Percentiles rank a stretch among this genome's conserved stretches.
Conservation (phyloP, 2,329 filamentous ascomycete species). For the Penicillium sp. region DNA sequence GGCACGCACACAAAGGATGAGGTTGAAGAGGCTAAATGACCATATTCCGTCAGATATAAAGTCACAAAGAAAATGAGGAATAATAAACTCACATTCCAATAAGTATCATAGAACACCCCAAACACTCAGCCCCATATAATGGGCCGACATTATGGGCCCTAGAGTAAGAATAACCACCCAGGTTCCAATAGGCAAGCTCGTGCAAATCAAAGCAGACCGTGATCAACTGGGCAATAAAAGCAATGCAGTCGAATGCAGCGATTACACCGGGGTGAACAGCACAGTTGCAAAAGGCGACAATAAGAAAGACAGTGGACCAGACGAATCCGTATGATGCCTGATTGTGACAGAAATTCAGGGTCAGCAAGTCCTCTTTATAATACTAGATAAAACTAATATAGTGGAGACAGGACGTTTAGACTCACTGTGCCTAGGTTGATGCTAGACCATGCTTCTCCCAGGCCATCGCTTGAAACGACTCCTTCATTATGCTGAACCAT, state of each 20-base stretch:
- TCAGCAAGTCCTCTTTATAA: not conserved
- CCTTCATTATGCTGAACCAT: slow-evolving; percentile 11
- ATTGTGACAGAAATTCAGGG: not conserved
- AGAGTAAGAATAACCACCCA: slow-evolving; percentile 11
- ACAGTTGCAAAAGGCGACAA: slow-evolving; percentile 20
- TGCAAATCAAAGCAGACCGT: slow-evolving; percentile 12
- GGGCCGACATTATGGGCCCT: not conserved
- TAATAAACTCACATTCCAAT: slow-evolving; percentile 12
- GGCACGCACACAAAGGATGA: slow-evolving; percentile 13
- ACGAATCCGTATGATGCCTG: slow-evolving; percentile 15
- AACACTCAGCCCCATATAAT: slow-evolving; percentile 15
- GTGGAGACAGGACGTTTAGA: not conserved
- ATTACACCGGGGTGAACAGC: slow-evolving; percentile 14
- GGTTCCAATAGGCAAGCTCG: slow-evolving; percentile 11
- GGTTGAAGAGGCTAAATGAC: slow-evolving; percentile 9
- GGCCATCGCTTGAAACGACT: slow-evolving; percentile 14
- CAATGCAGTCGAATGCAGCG: slow-evolving; percentile 16
- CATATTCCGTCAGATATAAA: not conserved
- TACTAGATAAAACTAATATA: rapidly evolving
- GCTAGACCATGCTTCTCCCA: slow-evolving; percentile 10
- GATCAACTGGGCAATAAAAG: slow-evolving; percentile 13
- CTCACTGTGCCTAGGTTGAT: slow-evolving; percentile 16
- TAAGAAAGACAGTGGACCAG: slow-evolving; percentile 18
- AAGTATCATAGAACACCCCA: slow-evolving; percentile 15
- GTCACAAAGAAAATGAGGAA: not conserved